These are phyloP conservation scores for Hypsizygus marmoreus DNA, from an alignment of 768 basidiomycete genomes.

Conservation along the genomic window DNA sequence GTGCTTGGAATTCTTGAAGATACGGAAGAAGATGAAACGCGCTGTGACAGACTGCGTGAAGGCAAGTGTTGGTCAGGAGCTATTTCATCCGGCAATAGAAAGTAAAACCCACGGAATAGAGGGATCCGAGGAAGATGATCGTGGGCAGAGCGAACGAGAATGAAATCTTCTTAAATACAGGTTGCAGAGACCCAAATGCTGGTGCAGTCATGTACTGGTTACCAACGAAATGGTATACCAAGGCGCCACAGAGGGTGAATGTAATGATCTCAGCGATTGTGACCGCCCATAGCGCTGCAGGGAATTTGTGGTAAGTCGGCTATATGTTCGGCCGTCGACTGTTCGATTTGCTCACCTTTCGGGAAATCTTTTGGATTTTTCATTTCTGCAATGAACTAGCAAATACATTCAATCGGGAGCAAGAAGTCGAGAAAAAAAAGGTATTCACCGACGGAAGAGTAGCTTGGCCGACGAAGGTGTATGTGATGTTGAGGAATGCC, in stretches of 20 bases:
- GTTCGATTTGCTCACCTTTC: constrained; percentile 31
- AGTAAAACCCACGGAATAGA: constrained; percentile 38
- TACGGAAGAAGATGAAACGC: constrained; percentile 47
- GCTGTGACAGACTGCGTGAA: constrained; percentile 37
- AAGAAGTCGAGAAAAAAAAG: background rate
- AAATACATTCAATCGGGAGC: background rate
- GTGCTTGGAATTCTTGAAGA: constrained; percentile 40
- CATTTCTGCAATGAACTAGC: constrained; percentile 49
- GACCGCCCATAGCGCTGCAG: constrained; percentile 41
- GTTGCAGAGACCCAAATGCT: constrained; percentile 41
- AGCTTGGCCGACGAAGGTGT: constrained; percentile 47
- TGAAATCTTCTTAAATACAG: constrained; percentile 40
- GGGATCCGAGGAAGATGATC: constrained; percentile 44
- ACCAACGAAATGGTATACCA: constrained; percentile 41
- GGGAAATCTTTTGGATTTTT: constrained; percentile 48
- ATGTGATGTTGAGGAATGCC: constrained; percentile 48
- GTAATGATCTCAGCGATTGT: constrained; percentile 44
- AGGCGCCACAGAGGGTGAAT: constrained; percentile 44
- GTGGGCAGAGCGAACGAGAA: constrained; percentile 50
- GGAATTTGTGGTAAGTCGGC: background rate
- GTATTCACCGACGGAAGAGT: constrained; percentile 38
- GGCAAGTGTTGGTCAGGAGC: background rate
- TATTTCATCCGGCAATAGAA: background rate
- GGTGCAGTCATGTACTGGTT: constrained; percentile 48
- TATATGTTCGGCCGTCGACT: background rate